Evolutionary conservation across 2,329 filamentous ascomycete genomes (phyloP), one percentile per base, ranked within the genome.

Genomic region (Emmonsia crescens): DNA sequence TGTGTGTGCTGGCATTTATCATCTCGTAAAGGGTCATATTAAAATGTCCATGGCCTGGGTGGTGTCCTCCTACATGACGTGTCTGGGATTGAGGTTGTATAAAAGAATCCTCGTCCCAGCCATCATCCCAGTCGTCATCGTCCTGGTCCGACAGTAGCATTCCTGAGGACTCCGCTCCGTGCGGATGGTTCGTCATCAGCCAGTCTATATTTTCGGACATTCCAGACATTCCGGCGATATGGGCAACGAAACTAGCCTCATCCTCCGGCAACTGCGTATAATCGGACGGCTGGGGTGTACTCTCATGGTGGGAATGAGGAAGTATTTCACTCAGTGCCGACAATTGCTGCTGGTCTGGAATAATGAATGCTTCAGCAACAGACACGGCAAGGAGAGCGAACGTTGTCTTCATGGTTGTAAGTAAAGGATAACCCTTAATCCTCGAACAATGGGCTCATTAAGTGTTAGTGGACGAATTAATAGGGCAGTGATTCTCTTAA

Each of bases 21-120:
- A 92, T 77, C 74, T 96, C 79, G 75, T 92, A 96, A 52, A 96
- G 83, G 24, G 91, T 95, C 70, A 82, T 76, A 70, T 91, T 88
- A 5, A 83, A 78, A 64, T 77, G 76, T 57, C 72, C 73, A 65
- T 79, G 73, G 16, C 27, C 49, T 33, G 49, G 49, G 62, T 76
- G 69, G 55, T 68, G 67, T 61, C 64, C 40, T 29, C 44, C 51
- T 21, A 3, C 29, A 16, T 19, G 16, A 14, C 8, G 24, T 21
- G 57, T 59, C 31, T 51, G 16, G 31, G 52, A 33, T 6, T 31
- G 33, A 8, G 31, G 6, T 4, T 31, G 21, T 48, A n/a, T 48
- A 16, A 27, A 27, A 29, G 10, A 33, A 54, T 52, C 56, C 6
- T 61, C 27, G 27, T 62, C 59, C 49, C 49, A n/a, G 49, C 19